Evolutionary conservation across 2,329 filamentous ascomycete species (phyloP).

Genomic region (Periglandula ipomoeae): DNA sequence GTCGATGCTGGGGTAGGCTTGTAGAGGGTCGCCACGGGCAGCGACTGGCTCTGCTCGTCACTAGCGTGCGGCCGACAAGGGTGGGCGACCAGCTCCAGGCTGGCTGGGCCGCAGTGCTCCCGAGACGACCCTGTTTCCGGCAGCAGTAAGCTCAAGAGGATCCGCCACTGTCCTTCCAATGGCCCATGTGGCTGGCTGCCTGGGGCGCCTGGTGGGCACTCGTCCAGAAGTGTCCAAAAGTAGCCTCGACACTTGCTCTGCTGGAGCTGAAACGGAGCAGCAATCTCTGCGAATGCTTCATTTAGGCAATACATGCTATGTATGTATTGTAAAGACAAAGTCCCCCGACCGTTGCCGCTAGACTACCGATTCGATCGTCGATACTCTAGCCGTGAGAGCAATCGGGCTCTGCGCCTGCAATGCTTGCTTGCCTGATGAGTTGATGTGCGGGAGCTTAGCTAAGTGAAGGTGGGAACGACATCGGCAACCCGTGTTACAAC

Average conservation of each 20-base stretch:
- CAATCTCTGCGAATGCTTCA: background rate
- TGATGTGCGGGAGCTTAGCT: no score
- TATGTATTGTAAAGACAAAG: no score
- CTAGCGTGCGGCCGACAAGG: conserved; percentile 4
- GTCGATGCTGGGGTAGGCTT: background rate
- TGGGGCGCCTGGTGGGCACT: background rate
- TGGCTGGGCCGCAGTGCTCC: conserved; percentile 12
- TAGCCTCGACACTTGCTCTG: background rate
- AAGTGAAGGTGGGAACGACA: no score
- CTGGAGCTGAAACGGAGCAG: background rate
- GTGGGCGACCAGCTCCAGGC: conserved; percentile 4
- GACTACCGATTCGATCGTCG: background rate
- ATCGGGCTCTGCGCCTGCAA: background rate
- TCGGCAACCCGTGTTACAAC: no score
- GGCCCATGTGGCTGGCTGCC: background rate
- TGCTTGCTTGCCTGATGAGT: background rate
- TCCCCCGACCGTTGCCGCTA: background rate
- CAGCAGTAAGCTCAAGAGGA: conserved; percentile 2
- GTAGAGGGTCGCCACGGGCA: no score
- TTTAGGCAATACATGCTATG: background rate
- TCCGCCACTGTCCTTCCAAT: background rate
- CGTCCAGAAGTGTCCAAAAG: background rate
- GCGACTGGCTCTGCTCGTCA: background rate
- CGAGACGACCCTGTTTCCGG: conserved; percentile 10
- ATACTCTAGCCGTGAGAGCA: background rate